These are phyloP conservation scores for Phoma sp. DNA, from an alignment of 2,329 filamentous ascomycete genomes.

Conservation along the genomic window DNA sequence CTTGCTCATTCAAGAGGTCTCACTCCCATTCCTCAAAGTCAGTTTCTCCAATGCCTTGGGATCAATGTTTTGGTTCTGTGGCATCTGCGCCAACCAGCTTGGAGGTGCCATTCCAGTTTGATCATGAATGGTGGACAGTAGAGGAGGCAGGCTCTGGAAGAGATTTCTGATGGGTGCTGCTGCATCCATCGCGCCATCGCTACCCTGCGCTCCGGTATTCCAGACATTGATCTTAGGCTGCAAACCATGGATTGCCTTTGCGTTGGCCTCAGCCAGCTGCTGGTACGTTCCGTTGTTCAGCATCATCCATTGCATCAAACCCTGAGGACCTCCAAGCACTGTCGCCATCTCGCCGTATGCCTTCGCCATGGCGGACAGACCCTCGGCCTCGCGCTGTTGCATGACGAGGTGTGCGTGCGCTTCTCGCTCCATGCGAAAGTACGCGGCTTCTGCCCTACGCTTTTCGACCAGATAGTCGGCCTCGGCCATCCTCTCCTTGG, in stretches of 20 bases:
- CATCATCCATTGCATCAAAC: conserved; percentile 85
- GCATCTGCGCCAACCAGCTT: conserved; percentile 69
- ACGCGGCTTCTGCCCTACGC: conserved; percentile 48
- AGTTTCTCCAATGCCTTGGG: conserved; percentile 28
- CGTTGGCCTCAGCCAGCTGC: conserved; percentile 78
- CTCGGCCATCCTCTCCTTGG: conserved; percentile 52
- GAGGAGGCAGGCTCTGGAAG: conserved; percentile 82
- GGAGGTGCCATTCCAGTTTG: conserved; percentile 85
- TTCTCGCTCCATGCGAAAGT: conserved; percentile 54
- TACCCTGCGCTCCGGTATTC: conserved; percentile 71
- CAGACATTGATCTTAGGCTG: conserved; percentile 90
- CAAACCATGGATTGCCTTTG: conserved; percentile 73
- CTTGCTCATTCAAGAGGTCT: conserved; percentile 1
- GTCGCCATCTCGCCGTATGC: conserved; percentile 75
- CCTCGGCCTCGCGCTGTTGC: conserved; percentile 77
- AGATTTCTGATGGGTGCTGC: conserved; percentile 75
- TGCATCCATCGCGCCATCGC: conserved; percentile 57
- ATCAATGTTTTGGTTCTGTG: conserved; percentile 34
- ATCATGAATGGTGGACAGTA: conserved; percentile 85
- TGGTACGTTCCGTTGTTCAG: conserved; percentile 81
- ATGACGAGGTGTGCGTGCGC: conserved; percentile 66
- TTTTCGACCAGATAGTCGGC: conserved; percentile 57
- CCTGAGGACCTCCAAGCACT: conserved; percentile 78
- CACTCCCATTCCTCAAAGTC: conserved; percentile 37
- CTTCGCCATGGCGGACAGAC: conserved; percentile 75